Conservation (phyloP, 2,329 filamentous ascomycete genomes). For the Ascochyta clinopodiicola region DNA sequence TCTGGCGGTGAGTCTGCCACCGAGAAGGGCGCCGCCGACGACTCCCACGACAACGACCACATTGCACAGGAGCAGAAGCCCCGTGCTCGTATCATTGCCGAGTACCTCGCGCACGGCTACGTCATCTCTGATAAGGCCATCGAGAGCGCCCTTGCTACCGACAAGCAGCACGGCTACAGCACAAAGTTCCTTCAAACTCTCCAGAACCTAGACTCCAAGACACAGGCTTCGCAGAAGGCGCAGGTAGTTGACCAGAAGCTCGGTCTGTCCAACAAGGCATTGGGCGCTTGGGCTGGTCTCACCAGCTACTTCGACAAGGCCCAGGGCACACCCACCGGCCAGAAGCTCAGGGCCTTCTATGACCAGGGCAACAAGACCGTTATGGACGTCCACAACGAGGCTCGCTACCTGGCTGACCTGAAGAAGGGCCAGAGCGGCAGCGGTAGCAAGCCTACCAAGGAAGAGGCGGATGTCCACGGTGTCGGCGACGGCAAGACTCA, state of each 20-base stretch:
- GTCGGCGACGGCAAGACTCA: slow-evolving; percentile 51
- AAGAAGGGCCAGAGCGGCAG: slow-evolving; percentile 62
- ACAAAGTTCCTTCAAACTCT: slow-evolving; percentile 79
- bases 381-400: slow-evolving; percentile 91
- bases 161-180: slow-evolving; percentile 87
- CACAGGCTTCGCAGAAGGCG: slow-evolving; percentile 86
- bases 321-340: slow-evolving; percentile 81
- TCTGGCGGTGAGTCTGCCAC: slow-evolving; percentile 69
- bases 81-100: slow-evolving; percentile 87
- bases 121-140: slow-evolving; percentile 78
- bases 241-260: slow-evolving; percentile 85
- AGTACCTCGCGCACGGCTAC: slow-evolving; percentile 97
- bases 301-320: slow-evolving; percentile 96
- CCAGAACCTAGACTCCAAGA: slow-evolving; percentile 79
- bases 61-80: slow-evolving; percentile 97
- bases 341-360: slow-evolving; percentile 90
- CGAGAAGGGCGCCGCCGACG: slow-evolving; percentile 62
- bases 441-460: slow-evolving; percentile 27
- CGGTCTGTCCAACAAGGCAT: slow-evolving; percentile 77
- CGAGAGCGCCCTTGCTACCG: slow-evolving; percentile 82
- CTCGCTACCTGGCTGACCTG: slow-evolving; percentile 82
- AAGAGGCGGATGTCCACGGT: slow-evolving; percentile 51
- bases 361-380: slow-evolving; percentile 84
- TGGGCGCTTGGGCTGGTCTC: slow-evolving; percentile 70
- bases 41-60: slow-evolving; percentile 65